Evolutionary conservation across 75 land plant species (phyloP), one percentile per base, ranked within the genome.

Genomic region (Selaginella tamariscina): DNA sequence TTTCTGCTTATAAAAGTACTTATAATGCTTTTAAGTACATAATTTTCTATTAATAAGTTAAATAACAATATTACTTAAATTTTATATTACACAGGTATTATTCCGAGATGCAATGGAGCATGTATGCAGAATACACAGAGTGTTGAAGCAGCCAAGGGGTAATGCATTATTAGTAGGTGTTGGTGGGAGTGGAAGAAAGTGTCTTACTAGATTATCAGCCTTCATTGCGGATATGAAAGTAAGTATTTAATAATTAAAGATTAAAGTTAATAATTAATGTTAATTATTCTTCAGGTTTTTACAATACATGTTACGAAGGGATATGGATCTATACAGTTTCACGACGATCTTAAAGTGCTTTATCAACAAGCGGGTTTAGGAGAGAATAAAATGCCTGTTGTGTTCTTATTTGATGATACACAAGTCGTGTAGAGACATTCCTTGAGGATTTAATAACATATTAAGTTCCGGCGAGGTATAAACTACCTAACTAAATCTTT

Each of bases 31-130:
- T 49, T 49, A 13, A 49, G 54, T 49, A 13, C 20, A 49, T 20
- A 13, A 13, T 49, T 49, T 20, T 13, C 20, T 49, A 20, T 49
- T 13, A 49, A 49, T 13, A 13, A 49, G 54, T 49, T 13, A 49
- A 49, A 49, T 49, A 13, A 20, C 20, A 20, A 20, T 49, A 49
- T 49, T 5, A 21, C 63, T 59, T 2, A 59, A 5, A 31, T 1
- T 67, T 32, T 24, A 32, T 32, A 30, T 15, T 21, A 32, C 1
- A 5, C 64, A 74, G 76, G 76, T 74, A 11, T 30, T 74, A 29
- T 74, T 74, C 30, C 73, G 71, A 23, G 76, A 74, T 74, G 76
- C 76, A 8, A 69, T 74, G 76, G 76, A 74, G 55, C 76, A 74
- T 54, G 71, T 74, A 33, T 74, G 76, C 56, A 60, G 76, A 9